These are phyloP conservation scores for Aureobasidium zeae DNA, from an alignment of 2,329 filamentous ascomycete genomes.

Conservation along the genomic window DNA sequence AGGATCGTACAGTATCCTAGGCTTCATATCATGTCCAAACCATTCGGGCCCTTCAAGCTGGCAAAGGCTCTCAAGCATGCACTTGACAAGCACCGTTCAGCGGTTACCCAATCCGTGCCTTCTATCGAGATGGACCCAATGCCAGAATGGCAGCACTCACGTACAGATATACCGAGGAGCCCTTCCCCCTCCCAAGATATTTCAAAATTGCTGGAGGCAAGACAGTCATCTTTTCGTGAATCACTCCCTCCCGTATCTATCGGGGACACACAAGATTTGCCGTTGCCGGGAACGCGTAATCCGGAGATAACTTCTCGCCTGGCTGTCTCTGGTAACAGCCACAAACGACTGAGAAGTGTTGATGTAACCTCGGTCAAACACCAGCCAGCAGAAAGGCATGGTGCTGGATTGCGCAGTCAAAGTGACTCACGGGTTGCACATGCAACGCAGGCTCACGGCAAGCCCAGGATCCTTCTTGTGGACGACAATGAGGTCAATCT, in stretches of 20 bases:
- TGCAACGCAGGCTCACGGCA: background rate
- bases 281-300: background rate
- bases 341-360: background rate
- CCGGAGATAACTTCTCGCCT: background rate
- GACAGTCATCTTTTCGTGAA: background rate
- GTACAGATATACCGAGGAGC: background rate
- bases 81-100: background rate
- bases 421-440: background rate
- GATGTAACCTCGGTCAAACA: background rate
- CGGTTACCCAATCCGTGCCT: background rate
- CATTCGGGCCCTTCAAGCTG: constrained; percentile 31
- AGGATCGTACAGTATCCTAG: constrained; percentile 1
- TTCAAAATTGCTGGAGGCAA: background rate
- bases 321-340: background rate
- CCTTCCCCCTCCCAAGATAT: background rate
- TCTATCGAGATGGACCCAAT: background rate
- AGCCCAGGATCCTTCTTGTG: constrained; percentile 18
- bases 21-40: constrained; percentile 17
- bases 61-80: constrained; percentile 19
- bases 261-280: background rate
- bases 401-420: background rate
- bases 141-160: background rate
- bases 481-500: constrained; percentile 24
- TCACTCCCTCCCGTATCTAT: background rate
- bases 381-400: background rate